phyloP scores from a whole-genome alignment of 2,329 filamentous ascomycete species.

The Coleophoma cylindrospora region DNA sequence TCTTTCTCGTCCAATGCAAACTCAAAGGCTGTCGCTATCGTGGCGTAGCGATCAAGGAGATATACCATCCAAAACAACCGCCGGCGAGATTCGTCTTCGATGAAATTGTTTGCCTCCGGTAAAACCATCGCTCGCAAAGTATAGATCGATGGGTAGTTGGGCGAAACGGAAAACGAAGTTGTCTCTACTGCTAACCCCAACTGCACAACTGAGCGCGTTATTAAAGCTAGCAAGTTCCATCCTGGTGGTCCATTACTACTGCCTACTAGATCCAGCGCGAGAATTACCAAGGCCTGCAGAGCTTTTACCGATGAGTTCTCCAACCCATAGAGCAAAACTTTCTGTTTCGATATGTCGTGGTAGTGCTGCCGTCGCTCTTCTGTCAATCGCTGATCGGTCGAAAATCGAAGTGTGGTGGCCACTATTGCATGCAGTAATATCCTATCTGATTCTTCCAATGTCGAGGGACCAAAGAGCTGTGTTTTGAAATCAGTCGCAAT shows the following conservation, averaged over 20 bases:
- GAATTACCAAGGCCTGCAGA: slow-evolving; percentile 79
- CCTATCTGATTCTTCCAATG: slow-evolving; percentile 74
- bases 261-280: slow-evolving; percentile 80
- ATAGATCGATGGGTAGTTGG: slow-evolving; percentile 80
- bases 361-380: slow-evolving; percentile 70
- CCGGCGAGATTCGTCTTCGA: slow-evolving; percentile 82
- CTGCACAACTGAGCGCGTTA: slow-evolving; percentile 84
- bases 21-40: slow-evolving; percentile 86
- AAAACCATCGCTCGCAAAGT: slow-evolving; percentile 81
- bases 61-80: slow-evolving; percentile 95
- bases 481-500: background rate
- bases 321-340: slow-evolving; percentile 80
- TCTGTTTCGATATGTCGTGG: slow-evolving; percentile 77
- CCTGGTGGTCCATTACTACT: slow-evolving; percentile 86
- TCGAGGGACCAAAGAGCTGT: slow-evolving; percentile 66
- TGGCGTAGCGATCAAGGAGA: slow-evolving; percentile 83
- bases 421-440: slow-evolving; percentile 86
- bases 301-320: slow-evolving; percentile 88
- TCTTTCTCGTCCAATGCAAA: slow-evolving; percentile 87
- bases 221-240: slow-evolving; percentile 87
- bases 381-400: slow-evolving; percentile 68
- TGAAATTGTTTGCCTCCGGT: slow-evolving; percentile 77
- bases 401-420: slow-evolving; percentile 81
- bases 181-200: slow-evolving; percentile 79
- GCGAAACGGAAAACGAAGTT: slow-evolving; percentile 73